These are phyloP conservation scores for Trichoderma koningii DNA, from an alignment of 2,329 filamentous ascomycete species.

Conservation along the genomic window DNA sequence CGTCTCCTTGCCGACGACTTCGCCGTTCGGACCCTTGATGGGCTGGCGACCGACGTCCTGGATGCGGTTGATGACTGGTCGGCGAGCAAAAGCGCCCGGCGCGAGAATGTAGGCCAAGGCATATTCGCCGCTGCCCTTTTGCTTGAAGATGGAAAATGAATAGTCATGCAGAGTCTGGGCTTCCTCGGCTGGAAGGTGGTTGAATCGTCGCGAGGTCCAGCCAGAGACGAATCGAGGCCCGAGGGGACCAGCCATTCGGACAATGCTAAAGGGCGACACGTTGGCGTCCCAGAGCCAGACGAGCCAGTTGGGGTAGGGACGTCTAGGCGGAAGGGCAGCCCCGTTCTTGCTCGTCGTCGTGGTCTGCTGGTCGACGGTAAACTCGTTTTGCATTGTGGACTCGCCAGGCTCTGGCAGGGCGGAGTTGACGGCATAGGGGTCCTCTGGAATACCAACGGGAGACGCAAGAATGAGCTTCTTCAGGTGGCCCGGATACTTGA, in stretches of 20 bases:
- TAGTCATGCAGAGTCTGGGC: constrained; percentile 87
- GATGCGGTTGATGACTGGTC: constrained; percentile 83
- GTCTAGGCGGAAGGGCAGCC: constrained; percentile 43
- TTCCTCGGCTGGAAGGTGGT: constrained; percentile 78
- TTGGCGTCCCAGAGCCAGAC: constrained; percentile 97
- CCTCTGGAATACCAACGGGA: constrained; percentile 90
- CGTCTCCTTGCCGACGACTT: constrained; percentile 48
- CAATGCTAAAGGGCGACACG: constrained; percentile 88
- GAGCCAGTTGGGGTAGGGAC: constrained; percentile 79
- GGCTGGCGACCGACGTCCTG: constrained; percentile 80
- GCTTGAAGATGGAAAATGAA: constrained; percentile 89
- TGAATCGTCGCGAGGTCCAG: constrained; percentile 92
- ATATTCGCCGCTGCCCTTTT: constrained; percentile 91
- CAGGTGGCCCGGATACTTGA: constrained; percentile 91
- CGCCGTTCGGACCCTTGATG: constrained; percentile 39
- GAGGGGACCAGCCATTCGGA: constrained; percentile 84
- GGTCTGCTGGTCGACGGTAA: constrained; percentile 70
- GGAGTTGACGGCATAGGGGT: constrained; percentile 83
- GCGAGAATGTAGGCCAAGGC: constrained; percentile 90
- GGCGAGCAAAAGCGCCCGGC: constrained; percentile 87
- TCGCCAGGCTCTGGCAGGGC: constrained; percentile 75
- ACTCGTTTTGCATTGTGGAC: constrained; percentile 74
- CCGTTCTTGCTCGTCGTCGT: constrained; percentile 53
- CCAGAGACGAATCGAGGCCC: constrained; percentile 90
- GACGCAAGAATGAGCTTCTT: constrained; percentile 97